Conservation (phyloP, 2,329 filamentous ascomycete genomes). For the Colletotrichum destructivum region DNA sequence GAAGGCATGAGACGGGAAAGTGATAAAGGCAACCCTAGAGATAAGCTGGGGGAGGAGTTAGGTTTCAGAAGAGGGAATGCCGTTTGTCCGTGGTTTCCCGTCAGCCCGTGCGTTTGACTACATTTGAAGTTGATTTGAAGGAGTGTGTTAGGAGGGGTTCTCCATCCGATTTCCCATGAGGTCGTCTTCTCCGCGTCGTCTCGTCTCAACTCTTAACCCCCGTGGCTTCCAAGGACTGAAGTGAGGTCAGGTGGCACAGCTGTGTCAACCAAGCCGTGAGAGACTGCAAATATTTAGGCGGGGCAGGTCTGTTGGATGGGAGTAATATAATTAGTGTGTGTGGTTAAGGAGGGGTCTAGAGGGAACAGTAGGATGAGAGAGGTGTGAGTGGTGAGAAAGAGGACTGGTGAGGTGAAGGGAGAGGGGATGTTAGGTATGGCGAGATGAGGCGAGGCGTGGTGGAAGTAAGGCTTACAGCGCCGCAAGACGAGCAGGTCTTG, state of each 20-base stretch:
- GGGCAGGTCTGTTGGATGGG: constrained; percentile 50
- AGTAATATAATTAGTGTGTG: constrained; percentile 11
- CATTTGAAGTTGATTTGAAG: constrained; percentile 20
- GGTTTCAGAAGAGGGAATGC: constrained; percentile 27
- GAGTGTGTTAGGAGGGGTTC: constrained; percentile 24
- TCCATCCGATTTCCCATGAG: constrained; percentile 8
- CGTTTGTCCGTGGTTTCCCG: constrained; percentile 13
- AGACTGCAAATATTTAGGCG: constrained; percentile 43
- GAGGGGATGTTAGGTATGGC: constrained; percentile 4
- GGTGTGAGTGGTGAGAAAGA: background rate
- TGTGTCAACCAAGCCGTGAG: background rate
- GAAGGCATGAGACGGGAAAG: background rate
- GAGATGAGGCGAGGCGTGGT: constrained; percentile 10
- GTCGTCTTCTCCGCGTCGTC: background rate
- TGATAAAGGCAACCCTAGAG: constrained; percentile 4
- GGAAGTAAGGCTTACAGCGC: constrained; percentile 63
- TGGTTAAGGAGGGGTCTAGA: background rate
- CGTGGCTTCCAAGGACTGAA: background rate
- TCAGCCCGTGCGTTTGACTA: constrained; percentile 23
- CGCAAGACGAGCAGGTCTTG: constrained; percentile 71
- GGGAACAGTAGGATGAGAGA: background rate
- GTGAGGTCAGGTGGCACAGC: constrained; percentile 2
- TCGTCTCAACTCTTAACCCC: background rate
- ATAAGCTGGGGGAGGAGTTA: constrained; percentile 10
- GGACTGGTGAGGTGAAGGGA: background rate